Evolutionary conservation across 2,329 filamentous ascomycete genomes (phyloP), one percentile per base, ranked within the genome.

Genomic region (Colletotrichum filicis): DNA sequence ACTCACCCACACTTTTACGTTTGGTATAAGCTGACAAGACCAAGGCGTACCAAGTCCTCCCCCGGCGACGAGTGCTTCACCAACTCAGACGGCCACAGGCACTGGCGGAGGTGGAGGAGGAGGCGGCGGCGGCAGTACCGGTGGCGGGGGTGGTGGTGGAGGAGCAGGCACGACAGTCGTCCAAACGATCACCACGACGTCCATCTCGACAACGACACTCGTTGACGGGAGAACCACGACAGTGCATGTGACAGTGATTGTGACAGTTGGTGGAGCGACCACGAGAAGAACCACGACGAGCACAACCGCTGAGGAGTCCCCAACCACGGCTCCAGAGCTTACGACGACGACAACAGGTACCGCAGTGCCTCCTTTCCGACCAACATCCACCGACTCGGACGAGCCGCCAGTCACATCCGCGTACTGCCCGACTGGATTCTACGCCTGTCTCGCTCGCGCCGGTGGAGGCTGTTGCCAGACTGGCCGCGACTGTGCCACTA

Each of bases 381-480:
- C 87, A 3, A 87, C 85, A 14, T 79, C 79, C 26, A 76, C 67
- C 37, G 81, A 85, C 14, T 79, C 85, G 1, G 76, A 80, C 19
- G 82, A 82, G 37, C 67, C 60, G 26, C 57, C 66, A 9, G 46
- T 64, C 42, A 60, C 66, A 19, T 32, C 66, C 3, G 37, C 60
- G 11, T 86, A 88, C 77, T 98, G 96, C 77, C 96, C 96, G 0
- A 95, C 92, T 0, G 95, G 95, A 2, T 98, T 95, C 86, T 98
- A 98, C 82, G 92, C 94, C 63, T 98, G 96, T 82, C 90, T 92
- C 2, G 96, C 96, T 2, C 91, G 92, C 73, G 94, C 95, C 72
- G 95, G 94, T 16, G 95, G 95, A 24, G 89, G 89, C 2, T 98
- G 96, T 85, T 98, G 96, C 83, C 93, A 93, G 70, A 95, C 94